Percentiles rank a stretch among this genome's conserved stretches.
Evolutionary conservation across 371 early-diverging fungal species (phyloP).

Genomic region (Sporodiniella umbellata): DNA sequence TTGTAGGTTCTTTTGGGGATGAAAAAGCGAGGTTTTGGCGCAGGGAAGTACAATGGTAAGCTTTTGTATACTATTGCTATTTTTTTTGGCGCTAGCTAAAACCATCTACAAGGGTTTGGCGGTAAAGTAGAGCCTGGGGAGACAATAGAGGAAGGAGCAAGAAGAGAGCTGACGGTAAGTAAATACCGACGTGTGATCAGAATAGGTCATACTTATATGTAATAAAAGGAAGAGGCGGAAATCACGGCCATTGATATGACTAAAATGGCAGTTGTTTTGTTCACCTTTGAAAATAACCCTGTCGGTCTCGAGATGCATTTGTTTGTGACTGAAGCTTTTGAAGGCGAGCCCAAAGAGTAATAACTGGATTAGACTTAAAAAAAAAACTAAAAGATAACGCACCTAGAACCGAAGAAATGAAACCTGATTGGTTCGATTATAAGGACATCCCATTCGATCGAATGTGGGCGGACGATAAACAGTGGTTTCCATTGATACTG

Average conservation of each 20-base stretch:
- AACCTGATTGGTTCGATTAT: conserved; percentile 57
- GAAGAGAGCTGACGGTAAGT: conserved; percentile 58
- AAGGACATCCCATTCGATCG: conserved; percentile 44
- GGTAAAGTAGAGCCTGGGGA: conserved; percentile 72
- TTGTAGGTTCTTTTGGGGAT: conserved; percentile 62
- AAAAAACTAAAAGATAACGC: background rate
- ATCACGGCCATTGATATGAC: conserved; percentile 41
- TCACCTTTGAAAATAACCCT: conserved; percentile 54
- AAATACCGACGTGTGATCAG: background rate
- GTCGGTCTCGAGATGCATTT: conserved; percentile 58
- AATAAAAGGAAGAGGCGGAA: conserved; percentile 56
- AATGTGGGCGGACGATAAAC: conserved; percentile 59
- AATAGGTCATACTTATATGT: too few species aligned
- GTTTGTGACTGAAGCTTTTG: conserved; percentile 36
- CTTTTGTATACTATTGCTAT: background rate
- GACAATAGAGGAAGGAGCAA: conserved; percentile 58
- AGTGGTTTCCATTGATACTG: conserved; percentile 48
- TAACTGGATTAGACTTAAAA: background rate
- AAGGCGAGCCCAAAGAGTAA: conserved; percentile 59
- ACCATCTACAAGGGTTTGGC: conserved; percentile 53
- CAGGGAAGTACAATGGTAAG: conserved; percentile 61
- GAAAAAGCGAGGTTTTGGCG: conserved; percentile 76
- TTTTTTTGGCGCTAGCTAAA: too few species aligned
- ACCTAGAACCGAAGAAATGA: conserved; percentile 60
- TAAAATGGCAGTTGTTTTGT: conserved; percentile 54